phyloP scores from a whole-genome alignment of 768 basidiomycete genomes.

The Calocybe indica region DNA sequence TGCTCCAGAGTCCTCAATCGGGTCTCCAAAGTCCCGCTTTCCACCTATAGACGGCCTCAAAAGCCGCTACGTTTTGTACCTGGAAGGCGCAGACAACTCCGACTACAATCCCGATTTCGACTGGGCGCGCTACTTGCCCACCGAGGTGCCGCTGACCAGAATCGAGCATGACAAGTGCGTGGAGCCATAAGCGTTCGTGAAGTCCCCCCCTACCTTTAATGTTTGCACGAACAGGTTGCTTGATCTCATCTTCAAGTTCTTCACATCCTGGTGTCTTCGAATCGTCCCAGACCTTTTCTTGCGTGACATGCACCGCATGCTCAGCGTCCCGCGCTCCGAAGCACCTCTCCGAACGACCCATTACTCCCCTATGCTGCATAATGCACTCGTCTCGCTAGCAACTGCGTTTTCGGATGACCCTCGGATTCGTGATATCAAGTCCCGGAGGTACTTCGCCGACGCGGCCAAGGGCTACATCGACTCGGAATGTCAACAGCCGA shows the following conservation, averaged over 20 bases:
- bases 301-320: constrained; percentile 39
- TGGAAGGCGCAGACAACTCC: constrained; percentile 31
- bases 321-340: constrained; percentile 29
- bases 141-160: constrained; percentile 33
- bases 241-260: constrained; percentile 42
- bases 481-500: constrained; percentile 38
- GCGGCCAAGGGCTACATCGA: constrained; percentile 42
- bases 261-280: constrained; percentile 43
- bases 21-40: constrained; percentile 25
- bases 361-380: constrained; percentile 72
- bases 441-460: constrained; percentile 34
- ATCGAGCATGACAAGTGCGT: constrained; percentile 38
- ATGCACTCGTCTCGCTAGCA: constrained; percentile 47
- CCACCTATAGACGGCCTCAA: constrained; percentile 30
- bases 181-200: neutral
- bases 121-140: constrained; percentile 43
- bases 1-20: constrained; percentile 17
- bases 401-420: constrained; percentile 40
- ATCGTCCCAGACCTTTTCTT: constrained; percentile 44
- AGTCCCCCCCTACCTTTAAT: constrained; percentile 8
- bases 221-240: constrained; percentile 21
- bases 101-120: constrained; percentile 41
- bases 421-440: constrained; percentile 32
- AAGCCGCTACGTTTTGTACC: constrained; percentile 33
- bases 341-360: constrained; percentile 42